A percentile compares a stretch with the other conserved stretches of the same genome.
These are phyloP conservation scores for Fermentozyma sake DNA, from an alignment of 1,139 yeast species.

Conservation along the genomic window DNA sequence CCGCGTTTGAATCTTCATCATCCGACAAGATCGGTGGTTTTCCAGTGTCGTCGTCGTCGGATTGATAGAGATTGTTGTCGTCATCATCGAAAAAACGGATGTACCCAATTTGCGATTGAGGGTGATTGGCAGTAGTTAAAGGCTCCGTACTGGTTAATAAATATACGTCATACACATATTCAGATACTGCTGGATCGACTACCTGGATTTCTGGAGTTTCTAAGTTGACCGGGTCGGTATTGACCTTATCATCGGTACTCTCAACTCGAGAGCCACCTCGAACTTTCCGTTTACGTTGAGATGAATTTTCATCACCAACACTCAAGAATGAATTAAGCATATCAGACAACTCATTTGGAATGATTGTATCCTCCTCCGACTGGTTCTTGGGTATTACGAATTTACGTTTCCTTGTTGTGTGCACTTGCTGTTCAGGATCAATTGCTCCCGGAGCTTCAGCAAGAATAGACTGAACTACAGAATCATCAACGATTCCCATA, in stretches of 20 bases:
- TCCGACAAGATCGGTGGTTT: slow-evolving; percentile 30
- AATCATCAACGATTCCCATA: slow-evolving; percentile 12
- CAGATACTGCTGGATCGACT: too few relatives aligned
- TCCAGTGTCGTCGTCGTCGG: slow-evolving; percentile 46
- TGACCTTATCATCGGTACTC: too few relatives aligned
- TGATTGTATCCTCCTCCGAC: slow-evolving; percentile 34
- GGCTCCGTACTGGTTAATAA: slow-evolving; percentile 31
- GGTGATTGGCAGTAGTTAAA: slow-evolving; percentile 43
- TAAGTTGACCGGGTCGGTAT: too few relatives aligned
- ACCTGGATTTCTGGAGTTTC: background rate
- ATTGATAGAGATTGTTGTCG: slow-evolving; percentile 38
- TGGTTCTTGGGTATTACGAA: slow-evolving; percentile 33
- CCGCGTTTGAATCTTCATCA: slow-evolving; percentile 57
- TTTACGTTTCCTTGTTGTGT: slow-evolving; percentile 15
- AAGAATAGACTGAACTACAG: slow-evolving; percentile 20
- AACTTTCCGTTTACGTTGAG: too few relatives aligned
- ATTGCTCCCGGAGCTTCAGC: slow-evolving; percentile 6
- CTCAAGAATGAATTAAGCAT: slow-evolving; percentile 59
- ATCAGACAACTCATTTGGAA: slow-evolving; percentile 62
- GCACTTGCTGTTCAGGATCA: slow-evolving; percentile 4
- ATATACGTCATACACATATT: slow-evolving; percentile 89
- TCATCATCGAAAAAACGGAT: slow-evolving; percentile 65
- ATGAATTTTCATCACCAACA: slow-evolving; percentile 10
- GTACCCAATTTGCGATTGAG: slow-evolving; percentile 57
- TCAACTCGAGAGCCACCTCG: too few relatives aligned